These are phyloP conservation scores for Citrus cavaleriei DNA, from an alignment of 345 rosid species.

Conservation along the genomic window DNA sequence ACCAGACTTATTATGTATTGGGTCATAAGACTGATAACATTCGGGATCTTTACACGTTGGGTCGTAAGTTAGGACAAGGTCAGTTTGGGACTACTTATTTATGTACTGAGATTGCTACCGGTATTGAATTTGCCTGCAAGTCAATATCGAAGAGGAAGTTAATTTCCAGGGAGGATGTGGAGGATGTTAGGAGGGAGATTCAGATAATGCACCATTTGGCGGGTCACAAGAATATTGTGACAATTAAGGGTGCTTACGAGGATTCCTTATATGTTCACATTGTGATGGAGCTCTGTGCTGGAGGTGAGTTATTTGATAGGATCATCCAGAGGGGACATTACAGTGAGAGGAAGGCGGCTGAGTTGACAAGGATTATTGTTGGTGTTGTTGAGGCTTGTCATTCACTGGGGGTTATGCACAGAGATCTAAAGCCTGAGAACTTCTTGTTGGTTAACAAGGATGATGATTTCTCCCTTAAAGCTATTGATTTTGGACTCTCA, in stretches of 20 bases:
- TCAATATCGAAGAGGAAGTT: conserved; percentile 93
- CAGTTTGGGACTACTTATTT: conserved; percentile 95
- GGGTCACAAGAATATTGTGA: conserved; percentile 88
- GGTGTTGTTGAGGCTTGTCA: conserved; percentile 98
- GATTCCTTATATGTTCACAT: conserved; percentile 81
- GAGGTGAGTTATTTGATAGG: conserved; percentile 95
- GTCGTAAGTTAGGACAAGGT: conserved; percentile 92
- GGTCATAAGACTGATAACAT: conserved; percentile 89
- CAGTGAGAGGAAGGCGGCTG: conserved; percentile 95
- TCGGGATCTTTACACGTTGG: conserved; percentile 74
- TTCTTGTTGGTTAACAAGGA: conserved; percentile 96
- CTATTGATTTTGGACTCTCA: conserved; percentile 97
- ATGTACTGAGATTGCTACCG: conserved; percentile 64
- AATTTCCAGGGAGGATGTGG: conserved; percentile 91
- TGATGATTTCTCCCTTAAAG: conserved; percentile 95
- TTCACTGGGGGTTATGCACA: conserved; percentile 97
- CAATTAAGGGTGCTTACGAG: conserved; percentile 95
- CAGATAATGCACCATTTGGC: conserved; percentile 99
- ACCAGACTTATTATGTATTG: conserved; percentile 67
- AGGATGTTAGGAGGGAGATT: conserved; percentile 93
- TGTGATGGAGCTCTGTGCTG: conserved; percentile 96
- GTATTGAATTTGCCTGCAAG: conserved; percentile 87
- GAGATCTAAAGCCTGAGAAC: conserved; percentile 98
- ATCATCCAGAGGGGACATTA: conserved; percentile 97
- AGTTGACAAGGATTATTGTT: conserved; percentile 84